Evolutionary conservation across 805 yeast species (phyloP).

Genomic region (Zygoascus bituminiphila): DNA sequence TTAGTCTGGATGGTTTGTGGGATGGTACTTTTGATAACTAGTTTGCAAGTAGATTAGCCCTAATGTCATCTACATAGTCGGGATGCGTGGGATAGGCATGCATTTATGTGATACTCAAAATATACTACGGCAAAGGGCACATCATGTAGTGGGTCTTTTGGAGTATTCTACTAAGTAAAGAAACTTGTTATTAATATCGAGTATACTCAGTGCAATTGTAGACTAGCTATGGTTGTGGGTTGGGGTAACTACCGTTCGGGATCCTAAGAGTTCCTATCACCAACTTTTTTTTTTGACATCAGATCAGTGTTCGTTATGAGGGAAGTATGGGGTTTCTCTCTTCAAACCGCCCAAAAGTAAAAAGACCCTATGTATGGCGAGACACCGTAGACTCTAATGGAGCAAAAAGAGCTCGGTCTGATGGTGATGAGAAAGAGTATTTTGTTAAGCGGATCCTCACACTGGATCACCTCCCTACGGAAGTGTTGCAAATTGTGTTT

Average conservation of each 20-base stretch:
- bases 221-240: background rate
- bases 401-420: background rate
- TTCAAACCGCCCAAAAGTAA: constrained; percentile 4
- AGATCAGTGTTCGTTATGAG: background rate
- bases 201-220: too few species aligned
- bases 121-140: too few species aligned
- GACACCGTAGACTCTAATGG: background rate
- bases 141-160: too few species aligned
- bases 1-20: constrained; percentile 80
- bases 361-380: background rate
- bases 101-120: too few species aligned
- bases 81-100: too few species aligned
- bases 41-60: too few species aligned
- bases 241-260: background rate
- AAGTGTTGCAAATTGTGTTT: constrained; percentile 35
- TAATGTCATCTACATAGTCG: too few species aligned
- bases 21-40: constrained; percentile 16
- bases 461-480: constrained; percentile 36
- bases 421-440: background rate
- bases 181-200: too few species aligned
- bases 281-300: background rate
- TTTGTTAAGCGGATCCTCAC: background rate
- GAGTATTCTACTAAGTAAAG: too few species aligned
- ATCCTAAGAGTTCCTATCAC: too few species aligned
- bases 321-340: constrained; percentile 6